Evolutionary conservation across 305 asterid genomes (phyloP), one percentile per base, ranked within the genome.

Genomic region (Fraxinus platypoda): DNA sequence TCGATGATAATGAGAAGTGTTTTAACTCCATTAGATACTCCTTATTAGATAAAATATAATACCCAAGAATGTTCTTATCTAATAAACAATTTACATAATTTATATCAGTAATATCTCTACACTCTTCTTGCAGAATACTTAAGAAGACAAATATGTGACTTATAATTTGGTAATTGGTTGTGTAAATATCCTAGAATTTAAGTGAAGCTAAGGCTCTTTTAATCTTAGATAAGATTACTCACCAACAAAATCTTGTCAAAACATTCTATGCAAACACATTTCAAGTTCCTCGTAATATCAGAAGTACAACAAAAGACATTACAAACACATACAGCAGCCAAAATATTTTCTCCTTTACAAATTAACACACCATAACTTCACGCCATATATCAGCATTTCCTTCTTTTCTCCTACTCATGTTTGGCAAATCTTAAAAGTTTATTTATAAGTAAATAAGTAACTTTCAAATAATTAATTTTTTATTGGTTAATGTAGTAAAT

Each of bases 281-380:
- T 86, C 66, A 31, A 77, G 75, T 81, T 81, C 81, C 83, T 81
- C 80, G 77, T 37, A 66, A 78, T 64, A 15, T 84, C 84, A 81
- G 81, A 79, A 79, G 85, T 77, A 66, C 31, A 74, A 21, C 66
- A 54, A 2, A 15, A 17, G 68, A 46, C 17, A 31, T 2, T 4
- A 30, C 72, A 15, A 11, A 38, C 46, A 54, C 41, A 77, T 19
- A 57, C 1, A 8, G 46, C 12, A 38, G 13, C 46, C 46, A 8
- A 13, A 43, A 43, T 43, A 12, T 43, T 43, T 43, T 43, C 54
- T 43, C 4, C 54, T 3, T 43, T 2, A 43, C 54, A 43, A 12
- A 43, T 43, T 43, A 12, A 43, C 54, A 2, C 4, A 3, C 4
- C 4, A 12, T 43, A 11, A 9, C 15, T 38, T 38, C 46, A 38